Evolutionary conservation across 768 basidiomycete genomes (phyloP), one percentile per base, ranked within the genome.

Genomic region (Lepiota subincarnata): DNA sequence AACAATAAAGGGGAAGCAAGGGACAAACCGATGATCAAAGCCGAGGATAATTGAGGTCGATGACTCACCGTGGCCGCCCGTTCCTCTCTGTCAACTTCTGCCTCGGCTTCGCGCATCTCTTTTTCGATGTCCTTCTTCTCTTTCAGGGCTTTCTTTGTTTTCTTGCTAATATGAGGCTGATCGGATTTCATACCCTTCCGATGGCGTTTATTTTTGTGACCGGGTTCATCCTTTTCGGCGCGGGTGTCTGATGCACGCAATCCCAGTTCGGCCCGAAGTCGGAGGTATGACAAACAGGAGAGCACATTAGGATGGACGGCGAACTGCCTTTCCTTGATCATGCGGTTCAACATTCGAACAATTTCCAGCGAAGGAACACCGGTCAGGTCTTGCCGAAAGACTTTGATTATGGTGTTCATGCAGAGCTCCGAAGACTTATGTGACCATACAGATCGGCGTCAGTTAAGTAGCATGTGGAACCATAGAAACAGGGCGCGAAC

Each of bases 241-340:
- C 76, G 81, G 4, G 84, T 79, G 46, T 86, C 77, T 2, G 89
- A 92, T 18, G 92, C 84, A 37, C 91, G 81, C 37, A 91, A 81
- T 18, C 81, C 79, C 11, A 98, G 78, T 66, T 98, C 95, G 56
- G 80, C 88, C 68, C 89, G 87, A 36, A 99, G 78, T 13, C 95
- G 87, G 40, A 99, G 77, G 62, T 90, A 80, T 48, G 92, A 76
- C 3, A 99, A 80, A 66, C 89, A 91, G 12, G 86, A 81, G 42
- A 98, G 77, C 42, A 94, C 89, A 55, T 90, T 85, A 7, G 96
- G 92, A 63, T 95, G 88, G 38, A 98, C 84, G 58, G 86, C 84
- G 72, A 90, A 99, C 58, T 83, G 82, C 28, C 86, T 84, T 65
- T 97, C 96, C 68, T 96, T 98, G 66, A 97, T 82, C 90, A 98